Base-by-base conservation (phyloP, 2,329 filamentous ascomycete species). In the Zopfia rhizophila region DNA sequence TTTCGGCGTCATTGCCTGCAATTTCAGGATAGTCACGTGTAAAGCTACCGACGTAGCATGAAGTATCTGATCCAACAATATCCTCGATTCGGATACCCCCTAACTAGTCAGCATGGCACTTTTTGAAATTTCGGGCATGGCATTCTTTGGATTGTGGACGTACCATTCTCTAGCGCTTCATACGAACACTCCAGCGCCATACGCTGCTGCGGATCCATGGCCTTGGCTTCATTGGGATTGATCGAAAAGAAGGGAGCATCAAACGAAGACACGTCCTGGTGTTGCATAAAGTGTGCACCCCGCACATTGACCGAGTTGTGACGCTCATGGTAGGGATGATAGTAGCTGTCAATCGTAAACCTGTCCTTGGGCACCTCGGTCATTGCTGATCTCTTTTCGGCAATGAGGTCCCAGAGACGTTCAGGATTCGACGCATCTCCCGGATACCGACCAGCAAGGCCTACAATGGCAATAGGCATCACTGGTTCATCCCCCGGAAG, bases 381-480 rank as follows among this genome's bases (percentile, higher is more conserved):
- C 17, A 43, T 47, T 4, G 45, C 54, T 42, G 40, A 55, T 14
- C 58, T 41, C 3, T 56, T 56, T 10, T 58, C 35, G 2, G 51
- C n/a, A 7, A 51, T 25, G 4, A 54, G 44, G 11, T 51, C 38
- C 53, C 47, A 55, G 3, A 54, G 28, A n/a, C 40, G 42, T 12
- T 39, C 48, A 2, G 51, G 47, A 4, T 35, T 37, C 7, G 13
- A 37, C 3, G 44, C 35, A 14, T 29, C 23, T n/a, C 53, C 53
- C 6, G 51, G 47, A 18, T 54, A 45, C 3, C 44, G 53, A 33
- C 51, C 54, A 13, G 54, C 53, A 35, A 63, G 65, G 25, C 69
- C 69, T 35, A 72, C 56, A 10, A 73, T 59, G 12, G 70, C 70
- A 23, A 46, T 46, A 14, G 37, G 48, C 30, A 30, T 38, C 7